Evolutionary conservation across 2,329 filamentous ascomycete genomes (phyloP).

Genomic region (Alternaria postmessia): DNA sequence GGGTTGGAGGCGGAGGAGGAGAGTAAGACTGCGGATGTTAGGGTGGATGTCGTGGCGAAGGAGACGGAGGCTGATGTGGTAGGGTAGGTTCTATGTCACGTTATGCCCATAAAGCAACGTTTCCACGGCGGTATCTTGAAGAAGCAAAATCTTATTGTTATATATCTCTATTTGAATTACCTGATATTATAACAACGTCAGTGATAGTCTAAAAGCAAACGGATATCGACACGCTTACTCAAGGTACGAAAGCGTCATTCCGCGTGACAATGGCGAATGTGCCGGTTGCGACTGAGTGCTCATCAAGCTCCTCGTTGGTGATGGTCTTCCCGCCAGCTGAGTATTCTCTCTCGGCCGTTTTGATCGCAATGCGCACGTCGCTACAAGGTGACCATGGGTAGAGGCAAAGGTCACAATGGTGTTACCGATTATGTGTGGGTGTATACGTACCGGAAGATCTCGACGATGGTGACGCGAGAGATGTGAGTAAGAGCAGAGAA

Average conservation of each 20-base stretch:
- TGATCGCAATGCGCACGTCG: too few relatives aligned
- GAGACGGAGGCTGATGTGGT: not conserved
- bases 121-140: too few relatives aligned
- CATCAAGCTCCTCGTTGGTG: too few relatives aligned
- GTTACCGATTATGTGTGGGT: accelerated
- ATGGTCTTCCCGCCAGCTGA: too few relatives aligned
- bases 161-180: too few relatives aligned
- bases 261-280: too few relatives aligned
- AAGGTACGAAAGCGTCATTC: not conserved
- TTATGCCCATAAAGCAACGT: accelerated
- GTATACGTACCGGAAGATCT: too few relatives aligned
- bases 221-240: not conserved
- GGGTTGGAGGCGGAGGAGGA: conserved; percentile 11
- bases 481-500: not conserved
- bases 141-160: too few relatives aligned
- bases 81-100: not conserved
- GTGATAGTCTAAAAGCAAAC: not conserved
- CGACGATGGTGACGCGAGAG: not conserved
- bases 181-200: too few relatives aligned
- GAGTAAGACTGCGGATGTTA: not conserved
- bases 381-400: too few relatives aligned
- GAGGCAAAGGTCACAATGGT: too few relatives aligned
- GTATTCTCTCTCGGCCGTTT: accelerated
- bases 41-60: not conserved
- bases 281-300: not conserved